These are phyloP conservation scores for Neofusicoccum ribis DNA, from an alignment of 2,329 filamentous ascomycete genomes.

Conservation along the genomic window DNA sequence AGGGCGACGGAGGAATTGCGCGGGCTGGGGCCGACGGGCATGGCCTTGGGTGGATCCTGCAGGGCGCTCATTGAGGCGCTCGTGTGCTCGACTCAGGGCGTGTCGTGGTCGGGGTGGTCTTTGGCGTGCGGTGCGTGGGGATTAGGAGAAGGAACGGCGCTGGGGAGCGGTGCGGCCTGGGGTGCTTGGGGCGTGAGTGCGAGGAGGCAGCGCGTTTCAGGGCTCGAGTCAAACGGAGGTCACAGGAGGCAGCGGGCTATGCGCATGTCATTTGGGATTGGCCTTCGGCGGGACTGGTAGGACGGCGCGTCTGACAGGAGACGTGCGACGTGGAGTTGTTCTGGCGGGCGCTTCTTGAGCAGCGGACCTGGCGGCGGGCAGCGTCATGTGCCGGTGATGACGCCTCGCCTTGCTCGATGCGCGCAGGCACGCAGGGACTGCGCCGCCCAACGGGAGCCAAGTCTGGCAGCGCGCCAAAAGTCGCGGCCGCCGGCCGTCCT, in stretches of 20 bases:
- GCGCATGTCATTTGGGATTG: background rate
- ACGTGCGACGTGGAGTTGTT: background rate
- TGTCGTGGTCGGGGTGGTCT: background rate
- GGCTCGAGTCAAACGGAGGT: conserved; percentile 9
- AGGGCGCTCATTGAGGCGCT: conserved; percentile 28
- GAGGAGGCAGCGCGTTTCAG: conserved; percentile 6
- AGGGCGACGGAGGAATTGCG: conserved; percentile 26
- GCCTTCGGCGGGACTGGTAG: background rate
- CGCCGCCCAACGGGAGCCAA: background rate
- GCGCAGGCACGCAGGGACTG: background rate
- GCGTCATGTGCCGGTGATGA: conserved; percentile 9
- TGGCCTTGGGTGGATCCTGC: conserved; percentile 23
- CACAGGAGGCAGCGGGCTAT: conserved; percentile 5
- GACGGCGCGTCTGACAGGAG: background rate
- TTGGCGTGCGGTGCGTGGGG: background rate
- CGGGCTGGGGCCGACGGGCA: conserved; percentile 22
- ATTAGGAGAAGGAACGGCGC: background rate
- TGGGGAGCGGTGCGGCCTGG: background rate
- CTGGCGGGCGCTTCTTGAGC: conserved; percentile 1
- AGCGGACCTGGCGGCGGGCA: background rate
- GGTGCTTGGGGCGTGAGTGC: background rate
- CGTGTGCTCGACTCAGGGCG: background rate
- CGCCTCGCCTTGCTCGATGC: background rate
- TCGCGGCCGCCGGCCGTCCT: background rate
- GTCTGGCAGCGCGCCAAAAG: background rate